These are phyloP conservation scores for Porcisia deanei DNA, from an alignment of 208 protist genomes.

Conservation along the genomic window DNA sequence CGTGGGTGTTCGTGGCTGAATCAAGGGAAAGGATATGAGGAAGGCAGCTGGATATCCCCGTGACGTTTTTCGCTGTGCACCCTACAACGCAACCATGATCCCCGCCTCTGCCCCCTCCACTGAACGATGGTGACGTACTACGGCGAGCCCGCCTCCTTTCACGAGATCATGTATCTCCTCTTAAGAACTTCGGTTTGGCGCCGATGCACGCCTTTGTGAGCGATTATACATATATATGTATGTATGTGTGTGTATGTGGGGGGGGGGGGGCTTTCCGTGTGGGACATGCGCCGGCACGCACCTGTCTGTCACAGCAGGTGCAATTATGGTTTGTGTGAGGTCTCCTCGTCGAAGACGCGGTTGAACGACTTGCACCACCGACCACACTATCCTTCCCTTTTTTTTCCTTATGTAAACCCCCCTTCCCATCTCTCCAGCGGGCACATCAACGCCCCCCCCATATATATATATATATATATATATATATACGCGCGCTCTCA, in stretches of 20 bases:
- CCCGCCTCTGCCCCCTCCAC: background rate
- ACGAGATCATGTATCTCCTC: background rate
- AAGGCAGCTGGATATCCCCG: background rate
- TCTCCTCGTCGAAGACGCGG: background rate
- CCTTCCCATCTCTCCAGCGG: background rate
- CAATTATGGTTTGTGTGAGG: background rate
- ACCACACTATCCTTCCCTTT: background rate
- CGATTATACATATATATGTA: background rate
- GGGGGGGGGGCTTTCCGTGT: too few species aligned
- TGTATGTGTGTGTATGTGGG: background rate
- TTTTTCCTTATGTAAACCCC: background rate
- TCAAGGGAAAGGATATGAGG: background rate
- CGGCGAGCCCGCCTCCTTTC: background rate
- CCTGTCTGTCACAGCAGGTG: too few species aligned
- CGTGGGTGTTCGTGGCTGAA: background rate
- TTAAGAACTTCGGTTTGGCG: background rate
- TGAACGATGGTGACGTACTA: background rate
- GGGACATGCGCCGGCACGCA: too few species aligned
- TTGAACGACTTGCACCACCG: background rate
- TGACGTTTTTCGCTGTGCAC: background rate
- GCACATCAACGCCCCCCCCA: background rate
- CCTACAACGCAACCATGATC: background rate
- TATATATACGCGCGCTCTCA: conserved; percentile 19
- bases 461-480: too few species aligned
- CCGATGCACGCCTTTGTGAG: too few species aligned